phyloP scores from a whole-genome alignment of 2,329 filamentous ascomycete species.

The Neofusicoccum cordaticola region DNA sequence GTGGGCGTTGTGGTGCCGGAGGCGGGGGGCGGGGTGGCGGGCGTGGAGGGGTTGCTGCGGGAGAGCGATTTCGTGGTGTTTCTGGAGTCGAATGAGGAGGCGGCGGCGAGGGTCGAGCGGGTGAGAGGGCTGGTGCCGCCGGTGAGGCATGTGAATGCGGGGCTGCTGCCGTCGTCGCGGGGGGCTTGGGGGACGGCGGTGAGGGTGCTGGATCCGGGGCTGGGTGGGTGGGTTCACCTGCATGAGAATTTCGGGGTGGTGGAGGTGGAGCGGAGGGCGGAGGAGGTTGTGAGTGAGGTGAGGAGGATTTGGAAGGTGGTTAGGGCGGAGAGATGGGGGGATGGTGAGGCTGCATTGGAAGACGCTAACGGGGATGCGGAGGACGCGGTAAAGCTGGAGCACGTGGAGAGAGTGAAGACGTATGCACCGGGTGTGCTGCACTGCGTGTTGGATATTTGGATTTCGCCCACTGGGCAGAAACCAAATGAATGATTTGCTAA shows the following conservation, averaged over 20 bases:
- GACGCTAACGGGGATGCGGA: not conserved
- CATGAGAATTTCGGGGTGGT: slow-evolving; percentile 57
- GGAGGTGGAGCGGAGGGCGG: slow-evolving; percentile 24
- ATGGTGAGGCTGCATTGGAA: not conserved
- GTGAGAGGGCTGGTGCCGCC: slow-evolving; percentile 29
- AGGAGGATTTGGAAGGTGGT: slow-evolving; percentile 33
- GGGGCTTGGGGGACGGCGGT: slow-evolving; percentile 51
- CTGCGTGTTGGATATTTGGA: slow-evolving; percentile 57
- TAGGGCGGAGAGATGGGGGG: slow-evolving; percentile 40
- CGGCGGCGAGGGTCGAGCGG: slow-evolving; percentile 26
- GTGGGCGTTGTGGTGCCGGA: slow-evolving; percentile 11
- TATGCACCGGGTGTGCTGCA: slow-evolving; percentile 62
- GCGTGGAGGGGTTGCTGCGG: not conserved
- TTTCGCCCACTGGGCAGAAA: slow-evolving; percentile 18
- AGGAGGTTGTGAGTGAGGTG: slow-evolving; percentile 42
- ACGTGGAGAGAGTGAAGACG: slow-evolving; percentile 54
- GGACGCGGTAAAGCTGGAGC: slow-evolving; percentile 43
- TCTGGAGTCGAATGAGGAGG: slow-evolving; percentile 39
- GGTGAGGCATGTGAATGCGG: slow-evolving; percentile 58
- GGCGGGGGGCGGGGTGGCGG: not conserved
- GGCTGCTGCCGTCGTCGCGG: slow-evolving; percentile 54
- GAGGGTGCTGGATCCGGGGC: slow-evolving; percentile 41
- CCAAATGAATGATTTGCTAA: too few relatives aligned
- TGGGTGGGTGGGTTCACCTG: slow-evolving; percentile 57
- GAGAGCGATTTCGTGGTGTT: slow-evolving; percentile 37